Evolutionary conservation across 2,329 filamentous ascomycete species (phyloP).

Genomic region (Tothia fuscella): DNA sequence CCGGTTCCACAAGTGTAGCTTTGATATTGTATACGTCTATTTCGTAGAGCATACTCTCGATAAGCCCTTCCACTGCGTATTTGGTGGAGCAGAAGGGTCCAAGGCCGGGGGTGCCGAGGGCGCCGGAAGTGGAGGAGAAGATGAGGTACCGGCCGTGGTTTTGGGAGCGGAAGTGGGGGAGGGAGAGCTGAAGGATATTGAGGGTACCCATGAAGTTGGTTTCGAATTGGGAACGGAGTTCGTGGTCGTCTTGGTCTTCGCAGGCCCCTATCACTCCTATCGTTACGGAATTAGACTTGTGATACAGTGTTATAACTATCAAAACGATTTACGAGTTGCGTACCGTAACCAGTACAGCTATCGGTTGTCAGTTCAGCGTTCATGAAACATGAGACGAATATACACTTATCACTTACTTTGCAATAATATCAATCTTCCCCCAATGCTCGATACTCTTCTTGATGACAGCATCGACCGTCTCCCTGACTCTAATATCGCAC

Average conservation of each 20-base stretch:
- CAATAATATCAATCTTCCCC: conserved; percentile 75
- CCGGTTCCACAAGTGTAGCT: conserved; percentile 84
- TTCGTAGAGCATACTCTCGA: conserved; percentile 95
- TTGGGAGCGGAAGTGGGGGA: conserved; percentile 77
- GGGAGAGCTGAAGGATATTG: conserved; percentile 78
- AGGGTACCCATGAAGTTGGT: conserved; percentile 95
- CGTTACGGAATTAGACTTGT: too few relatives aligned
- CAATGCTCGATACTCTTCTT: conserved; percentile 61
- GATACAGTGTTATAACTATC: background rate
- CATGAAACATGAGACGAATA: too few relatives aligned
- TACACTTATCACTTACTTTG: conserved; percentile 52
- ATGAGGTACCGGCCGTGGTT: conserved; percentile 73
- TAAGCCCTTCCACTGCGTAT: conserved; percentile 88
- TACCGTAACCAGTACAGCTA: conserved; percentile 75
- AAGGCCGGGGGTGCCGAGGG: conserved; percentile 83
- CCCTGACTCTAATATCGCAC: conserved; percentile 76
- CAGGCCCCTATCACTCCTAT: conserved; percentile 81
- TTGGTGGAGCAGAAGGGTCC: conserved; percentile 95
- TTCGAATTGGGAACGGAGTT: conserved; percentile 91
- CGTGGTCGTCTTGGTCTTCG: conserved; percentile 92
- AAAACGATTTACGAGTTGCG: background rate
- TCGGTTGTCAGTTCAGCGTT: background rate
- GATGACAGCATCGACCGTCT: conserved; percentile 64
- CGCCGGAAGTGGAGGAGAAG: conserved; percentile 85
- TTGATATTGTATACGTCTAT: conserved; percentile 87